Base-by-base conservation (phyloP, 1,284 basidiomycete genomes). In the Ceratobasidium sp. region DNA sequence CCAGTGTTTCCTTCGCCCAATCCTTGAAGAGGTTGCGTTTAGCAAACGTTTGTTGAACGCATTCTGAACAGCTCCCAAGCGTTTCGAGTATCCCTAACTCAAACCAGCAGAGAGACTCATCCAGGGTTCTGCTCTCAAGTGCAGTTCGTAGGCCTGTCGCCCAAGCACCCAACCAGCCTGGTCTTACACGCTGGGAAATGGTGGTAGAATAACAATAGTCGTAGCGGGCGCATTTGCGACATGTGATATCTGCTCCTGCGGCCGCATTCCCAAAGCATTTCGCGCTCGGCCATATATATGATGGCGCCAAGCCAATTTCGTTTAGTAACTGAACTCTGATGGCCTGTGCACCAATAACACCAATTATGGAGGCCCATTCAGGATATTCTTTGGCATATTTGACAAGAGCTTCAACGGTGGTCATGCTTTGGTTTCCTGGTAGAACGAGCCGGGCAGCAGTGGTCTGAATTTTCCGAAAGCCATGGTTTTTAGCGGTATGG, bases 261-360 rank as follows among this genome's bases (percentile, higher is more conserved):
- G 48, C 26, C 4, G 48, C 21, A 23, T 5, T 50, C 10, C 43
- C 43, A n/a, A n/a, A n/a, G n/a, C n/a, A n/a, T n/a, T 45, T 6
- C 18, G 18, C 8, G n/a, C 3, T 26, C 9, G 26, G 6, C 48
- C 48, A 50, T 50, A 50, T 4, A 21, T 50, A 50, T 21, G 16
- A 4, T 18, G 48, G 48, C 6, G 8, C 21, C 21, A 18, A 50
- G n/a, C 3, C 12, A n/a, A 48, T 6, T 48, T 4, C n/a, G 4
- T 48, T 4, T 5, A 48, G n/a, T 4, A n/a, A 5, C 6, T 18
- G 45, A 21, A 18, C 18, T 39, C 62, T 26, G 6, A 30, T 48
- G 12, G 28, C 34, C 32, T 65, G 62, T 12, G 62, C 48, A 12
- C 62, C 62, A 23, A 65, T 21, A 10, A 53, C 14, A n/a, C 62